Base-by-base conservation (phyloP, 192 early-diverging fungal genomes). In the Backusella tarrabulga region DNA sequence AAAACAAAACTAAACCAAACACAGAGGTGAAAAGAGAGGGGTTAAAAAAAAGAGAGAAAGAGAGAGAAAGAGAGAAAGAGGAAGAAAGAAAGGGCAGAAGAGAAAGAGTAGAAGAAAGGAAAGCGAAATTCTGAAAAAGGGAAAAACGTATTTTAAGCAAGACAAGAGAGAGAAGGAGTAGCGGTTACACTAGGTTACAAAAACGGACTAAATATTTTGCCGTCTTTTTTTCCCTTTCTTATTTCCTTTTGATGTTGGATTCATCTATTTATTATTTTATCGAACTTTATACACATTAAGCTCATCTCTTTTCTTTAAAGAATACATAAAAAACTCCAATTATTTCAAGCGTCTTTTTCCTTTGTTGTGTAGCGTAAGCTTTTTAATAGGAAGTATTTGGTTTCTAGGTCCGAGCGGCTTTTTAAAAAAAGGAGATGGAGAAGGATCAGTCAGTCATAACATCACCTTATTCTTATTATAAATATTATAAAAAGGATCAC, bases 401-500 rank as follows among this genome's bases (percentile, higher is more conserved):
- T 56, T 56, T 56, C 54, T 21, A 56, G 54, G 54, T 56, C 56
- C 56, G 56, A 63, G 56, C 56, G 56, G 56, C 19, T 63, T 12
- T 63, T 63, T 63, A 63, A 63, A 63, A 63, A 63, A 63, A 63
- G 56, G 56, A 63, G 56, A 63, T 63, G 56, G 26, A 63, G 56
- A 63, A 29, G 56, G 23, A 63, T 63, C 56, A 63, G 56, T 63
- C 56, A 63, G 56, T 63, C 56, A 63, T 63, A 29, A 29, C 19
- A 63, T 63, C 56, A 60, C 56, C 56, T 60, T 60, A 60, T 26
- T 56, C 9, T 56, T 63, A 29, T 63, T 63, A 26, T 63, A 50
- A 50, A 50, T 50, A 50, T 50, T 32, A 50, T 50, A 50, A 50
- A 50, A n/a, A n/a, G 19, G 15, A 8, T 50, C 46, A 50, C 46